Percentiles rank a stretch among this genome's conserved stretches.
Conservation (phyloP, 2,329 filamentous ascomycete genomes). For the Colletotrichum graminicola region DNA sequence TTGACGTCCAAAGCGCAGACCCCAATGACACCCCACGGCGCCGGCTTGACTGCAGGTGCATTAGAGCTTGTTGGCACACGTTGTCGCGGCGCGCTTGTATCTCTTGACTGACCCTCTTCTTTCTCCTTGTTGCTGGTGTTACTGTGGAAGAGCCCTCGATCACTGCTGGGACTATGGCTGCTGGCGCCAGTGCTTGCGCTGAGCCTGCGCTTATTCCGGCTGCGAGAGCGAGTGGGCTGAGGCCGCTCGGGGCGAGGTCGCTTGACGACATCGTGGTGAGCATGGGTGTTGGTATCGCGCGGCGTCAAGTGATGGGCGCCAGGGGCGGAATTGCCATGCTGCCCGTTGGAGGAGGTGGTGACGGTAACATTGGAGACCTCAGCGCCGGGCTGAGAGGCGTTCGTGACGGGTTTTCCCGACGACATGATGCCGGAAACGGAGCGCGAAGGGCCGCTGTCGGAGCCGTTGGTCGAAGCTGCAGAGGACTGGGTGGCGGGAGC, state of each 20-base stretch:
- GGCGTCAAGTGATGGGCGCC: conserved; percentile 62
- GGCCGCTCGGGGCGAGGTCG: conserved; percentile 53
- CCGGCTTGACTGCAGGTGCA: conserved; percentile 61
- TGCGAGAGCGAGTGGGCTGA: conserved; percentile 71
- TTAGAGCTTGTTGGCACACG: conserved; percentile 47
- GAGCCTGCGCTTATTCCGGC: conserved; percentile 78
- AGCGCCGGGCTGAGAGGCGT: conserved; percentile 62
- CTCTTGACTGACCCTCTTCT: conserved; percentile 61
- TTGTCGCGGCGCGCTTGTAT: conserved; percentile 39
- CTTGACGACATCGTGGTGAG: conserved; percentile 58
- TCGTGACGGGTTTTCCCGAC: conserved; percentile 55
- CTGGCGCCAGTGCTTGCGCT: conserved; percentile 86
- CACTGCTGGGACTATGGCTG: conserved; percentile 83
- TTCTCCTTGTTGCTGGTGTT: conserved; percentile 59
- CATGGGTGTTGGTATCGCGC: conserved; percentile 49
- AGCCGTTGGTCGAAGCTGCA: conserved; percentile 65
- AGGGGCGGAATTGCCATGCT: conserved; percentile 51
- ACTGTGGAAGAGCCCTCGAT: conserved; percentile 64
- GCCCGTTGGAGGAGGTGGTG: conserved; percentile 62
- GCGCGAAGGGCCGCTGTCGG: conserved; percentile 61
- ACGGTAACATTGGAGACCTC: conserved; percentile 65
- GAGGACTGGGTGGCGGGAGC: conserved; percentile 67
- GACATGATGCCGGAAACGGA: conserved; percentile 61
- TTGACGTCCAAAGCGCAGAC: conserved; percentile 97
- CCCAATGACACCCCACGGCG: conserved; percentile 79